Conservation (phyloP, 805 yeast genomes). For the Torulaspora gathmanii region DNA sequence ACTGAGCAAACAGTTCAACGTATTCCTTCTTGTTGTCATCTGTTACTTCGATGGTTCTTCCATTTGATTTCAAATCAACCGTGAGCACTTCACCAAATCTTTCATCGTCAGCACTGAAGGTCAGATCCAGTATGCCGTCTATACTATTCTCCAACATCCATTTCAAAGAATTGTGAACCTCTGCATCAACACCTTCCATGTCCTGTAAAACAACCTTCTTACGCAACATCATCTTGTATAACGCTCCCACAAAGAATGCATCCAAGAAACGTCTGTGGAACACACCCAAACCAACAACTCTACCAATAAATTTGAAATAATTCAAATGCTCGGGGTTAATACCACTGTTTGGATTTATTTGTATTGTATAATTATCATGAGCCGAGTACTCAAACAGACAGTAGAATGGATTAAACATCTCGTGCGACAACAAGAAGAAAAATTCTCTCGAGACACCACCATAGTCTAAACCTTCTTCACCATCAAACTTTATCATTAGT, state of each 20-base stretch:
- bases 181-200: slow-evolving; percentile 98
- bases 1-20: slow-evolving; percentile 89
- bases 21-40: slow-evolving; percentile 94
- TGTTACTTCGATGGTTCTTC: slow-evolving; percentile 83
- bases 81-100: slow-evolving; percentile 89
- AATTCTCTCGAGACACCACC: slow-evolving; percentile 99
- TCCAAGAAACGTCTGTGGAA: slow-evolving; percentile 97
- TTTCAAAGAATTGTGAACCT: slow-evolving; percentile 86
- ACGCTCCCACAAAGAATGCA: slow-evolving; percentile 97
- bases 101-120: slow-evolving; percentile 88
- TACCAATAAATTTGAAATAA: slow-evolving; percentile 95
- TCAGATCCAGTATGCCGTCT: slow-evolving; percentile 77
- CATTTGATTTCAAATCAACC: slow-evolving; percentile 85
- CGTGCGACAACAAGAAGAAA: slow-evolving; percentile 93
- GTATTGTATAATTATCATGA: slow-evolving; percentile 95
- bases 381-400: slow-evolving; percentile 97
- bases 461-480: slow-evolving; percentile 98
- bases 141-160: slow-evolving; percentile 97
- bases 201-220: slow-evolving; percentile 94
- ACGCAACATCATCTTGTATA: slow-evolving; percentile 94
- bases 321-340: slow-evolving; percentile 97
- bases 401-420: slow-evolving; percentile 97
- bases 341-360: slow-evolving; percentile 94
- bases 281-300: slow-evolving; percentile 96
- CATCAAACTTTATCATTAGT: slow-evolving; percentile 96